Conservation (phyloP, 169 alveolate genomes). For the Cryptosporidium viatorum region DNA sequence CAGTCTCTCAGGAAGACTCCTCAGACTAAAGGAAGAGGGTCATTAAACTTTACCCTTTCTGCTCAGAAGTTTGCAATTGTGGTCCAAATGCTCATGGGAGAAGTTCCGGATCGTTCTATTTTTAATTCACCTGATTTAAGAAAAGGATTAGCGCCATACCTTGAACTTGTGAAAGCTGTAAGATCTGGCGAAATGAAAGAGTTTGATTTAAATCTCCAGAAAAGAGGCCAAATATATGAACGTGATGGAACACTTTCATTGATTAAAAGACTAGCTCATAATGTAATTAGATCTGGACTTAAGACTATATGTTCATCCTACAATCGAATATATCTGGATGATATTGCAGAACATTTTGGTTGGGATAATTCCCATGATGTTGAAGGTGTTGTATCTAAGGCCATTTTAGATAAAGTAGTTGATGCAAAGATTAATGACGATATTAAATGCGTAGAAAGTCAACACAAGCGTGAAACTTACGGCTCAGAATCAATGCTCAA, state of each 20-base stretch:
- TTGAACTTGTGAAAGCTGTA: constrained; percentile 91
- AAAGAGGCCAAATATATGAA: constrained; percentile 82
- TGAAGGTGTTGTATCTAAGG: constrained; percentile 93
- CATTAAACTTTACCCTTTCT: constrained; percentile 88
- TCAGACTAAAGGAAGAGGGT: constrained; percentile 89
- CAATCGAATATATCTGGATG: constrained; percentile 89
- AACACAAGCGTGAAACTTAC: constrained; percentile 83
- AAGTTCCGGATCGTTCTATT: constrained; percentile 93
- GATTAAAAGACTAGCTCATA: constrained; percentile 92
- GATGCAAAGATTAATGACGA: constrained; percentile 94
- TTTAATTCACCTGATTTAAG: constrained; percentile 88
- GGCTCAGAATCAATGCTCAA: constrained; percentile 90
- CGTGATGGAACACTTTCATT: constrained; percentile 91
- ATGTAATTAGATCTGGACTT: constrained; percentile 94
- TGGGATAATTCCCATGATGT: constrained; percentile 90
- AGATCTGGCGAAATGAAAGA: constrained; percentile 92
- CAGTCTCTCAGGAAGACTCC: constrained; percentile 94
- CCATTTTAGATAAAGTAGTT: constrained; percentile 95
- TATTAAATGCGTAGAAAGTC: constrained; percentile 84
- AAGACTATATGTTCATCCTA: constrained; percentile 92
- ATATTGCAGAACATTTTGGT: constrained; percentile 90
- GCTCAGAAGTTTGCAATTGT: constrained; percentile 92
- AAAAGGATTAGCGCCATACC: constrained; percentile 90
- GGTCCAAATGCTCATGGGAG: constrained; percentile 95
- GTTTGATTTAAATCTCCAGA: constrained; percentile 86